These are phyloP conservation scores for Stereum hirsutum DNA, from an alignment of 1,284 basidiomycete genomes.

Conservation along the genomic window DNA sequence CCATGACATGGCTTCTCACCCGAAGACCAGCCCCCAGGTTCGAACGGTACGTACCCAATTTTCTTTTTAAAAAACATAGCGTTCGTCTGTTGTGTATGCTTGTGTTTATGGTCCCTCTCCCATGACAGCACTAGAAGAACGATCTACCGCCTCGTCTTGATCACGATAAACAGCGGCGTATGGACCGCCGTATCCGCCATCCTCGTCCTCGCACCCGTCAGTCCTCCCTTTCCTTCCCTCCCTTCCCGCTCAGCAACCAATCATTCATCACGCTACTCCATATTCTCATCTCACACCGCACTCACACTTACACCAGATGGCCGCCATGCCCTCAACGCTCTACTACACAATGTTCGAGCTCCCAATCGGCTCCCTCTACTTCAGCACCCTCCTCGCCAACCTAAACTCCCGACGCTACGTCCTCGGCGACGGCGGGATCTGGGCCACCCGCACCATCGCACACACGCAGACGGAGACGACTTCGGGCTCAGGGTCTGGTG, in stretches of 20 bases:
- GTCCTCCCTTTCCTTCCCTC: no score
- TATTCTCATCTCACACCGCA: no score
- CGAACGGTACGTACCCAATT: neutral
- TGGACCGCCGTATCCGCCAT: neutral
- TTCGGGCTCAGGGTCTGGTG: no score
- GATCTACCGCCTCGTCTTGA: neutral
- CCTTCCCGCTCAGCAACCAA: no score
- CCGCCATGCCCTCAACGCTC: neutral
- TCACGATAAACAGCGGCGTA: neutral
- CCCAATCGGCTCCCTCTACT: neutral
- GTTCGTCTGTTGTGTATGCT: neutral
- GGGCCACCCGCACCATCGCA: no score
- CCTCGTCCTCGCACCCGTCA: no score
- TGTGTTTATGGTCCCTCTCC: neutral
- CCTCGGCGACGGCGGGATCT: neutral
- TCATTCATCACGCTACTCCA: no score
- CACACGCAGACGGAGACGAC: no score
- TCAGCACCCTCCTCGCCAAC: neutral
- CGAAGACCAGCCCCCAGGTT: neutral
- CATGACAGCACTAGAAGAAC: neutral
- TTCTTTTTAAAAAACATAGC: no score
- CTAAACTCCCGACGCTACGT: neutral
- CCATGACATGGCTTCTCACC: neutral
- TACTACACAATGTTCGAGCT: neutral
- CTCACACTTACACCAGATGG: no score